Evolutionary conservation across 768 basidiomycete species (phyloP), one percentile per base, ranked within the genome.

Genomic region (Phaffia tasmanica): DNA sequence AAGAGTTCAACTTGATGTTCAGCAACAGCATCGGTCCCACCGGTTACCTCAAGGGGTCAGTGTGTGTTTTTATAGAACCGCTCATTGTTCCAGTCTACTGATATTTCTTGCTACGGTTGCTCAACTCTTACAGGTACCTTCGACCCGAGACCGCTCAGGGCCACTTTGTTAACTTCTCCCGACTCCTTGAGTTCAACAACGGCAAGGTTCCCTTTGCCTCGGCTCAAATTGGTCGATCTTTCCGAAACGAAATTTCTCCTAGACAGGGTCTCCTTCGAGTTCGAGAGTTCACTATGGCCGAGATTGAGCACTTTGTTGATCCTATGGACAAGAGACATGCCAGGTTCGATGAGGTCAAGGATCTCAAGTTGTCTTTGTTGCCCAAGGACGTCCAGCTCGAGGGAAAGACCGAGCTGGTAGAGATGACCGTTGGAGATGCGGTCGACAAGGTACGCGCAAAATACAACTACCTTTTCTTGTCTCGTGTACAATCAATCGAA

Each of bases 1-100:
- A 89, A 73, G 85, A 86, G 75, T 99, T 98, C 82, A 99, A 98
- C 78, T 83, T 98, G 74, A 98, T 99, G 95, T 98, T 99, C 78
- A 85, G 89, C 58, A 90, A 87, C 74, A 89, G 87, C 78, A 97
- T 99, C 73, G 95, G 94, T 25, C 94, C 94, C 18, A 97, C 94
- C 2, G 94, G 95, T 30, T 90, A 95, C 76, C 85, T 94, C 78
- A 91, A 90, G 72, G 93, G 92, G 88, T 91, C 72, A 72, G 83
- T 72, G 29, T 30, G 1, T 8, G 19, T 16, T 35, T 54, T 1
- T 32, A 15, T 35, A 51, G 21, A 27, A 1, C 62, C 27, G 15
- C 19, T 35, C 42, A 4, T 53, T 18, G 53, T n/a, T 14, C 5
- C 21, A 25, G 14, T 21, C 57, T 35, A 14, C 15, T 58, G 57